Conservation (phyloP, 1,284 basidiomycete species). For the Ganoderma meredithae region DNA sequence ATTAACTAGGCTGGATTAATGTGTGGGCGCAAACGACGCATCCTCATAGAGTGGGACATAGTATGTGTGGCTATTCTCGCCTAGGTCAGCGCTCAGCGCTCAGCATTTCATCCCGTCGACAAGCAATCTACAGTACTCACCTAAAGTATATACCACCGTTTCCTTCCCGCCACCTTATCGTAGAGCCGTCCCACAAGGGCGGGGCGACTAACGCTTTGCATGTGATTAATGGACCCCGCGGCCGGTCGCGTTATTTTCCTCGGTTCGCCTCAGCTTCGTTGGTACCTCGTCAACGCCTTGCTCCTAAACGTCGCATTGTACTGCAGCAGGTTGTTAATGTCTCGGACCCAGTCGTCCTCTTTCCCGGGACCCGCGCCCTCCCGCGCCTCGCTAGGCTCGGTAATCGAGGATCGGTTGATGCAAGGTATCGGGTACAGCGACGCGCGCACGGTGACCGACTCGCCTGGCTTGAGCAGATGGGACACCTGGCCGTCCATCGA, state of each 20-base stretch:
- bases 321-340: constrained; percentile 93
- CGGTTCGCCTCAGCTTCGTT: constrained; percentile 51
- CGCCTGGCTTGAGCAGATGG: constrained; percentile 81
- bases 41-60: background rate
- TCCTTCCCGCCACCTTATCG: background rate
- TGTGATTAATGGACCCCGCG: background rate
- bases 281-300: constrained; percentile 79
- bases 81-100: background rate
- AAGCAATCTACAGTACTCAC: background rate
- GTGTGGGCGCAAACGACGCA: background rate
- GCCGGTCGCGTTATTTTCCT: background rate
- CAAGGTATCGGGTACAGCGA: constrained; percentile 94
- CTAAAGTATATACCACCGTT: background rate
- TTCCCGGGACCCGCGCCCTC: constrained; percentile 65
- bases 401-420: constrained; percentile 83
- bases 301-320: constrained; percentile 93
- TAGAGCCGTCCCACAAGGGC: background rate
- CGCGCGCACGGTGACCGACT: constrained; percentile 86
- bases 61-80: background rate
- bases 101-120: background rate
- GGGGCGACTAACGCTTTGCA: background rate
- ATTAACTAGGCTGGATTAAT: background rate
- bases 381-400: constrained; percentile 47
- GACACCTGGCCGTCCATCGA: constrained; percentile 93
- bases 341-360: constrained; percentile 94